Percentiles rank a stretch among this genome's conserved stretches.
Conservation (phyloP, 768 basidiomycete genomes). For the Trametes punicea region DNA sequence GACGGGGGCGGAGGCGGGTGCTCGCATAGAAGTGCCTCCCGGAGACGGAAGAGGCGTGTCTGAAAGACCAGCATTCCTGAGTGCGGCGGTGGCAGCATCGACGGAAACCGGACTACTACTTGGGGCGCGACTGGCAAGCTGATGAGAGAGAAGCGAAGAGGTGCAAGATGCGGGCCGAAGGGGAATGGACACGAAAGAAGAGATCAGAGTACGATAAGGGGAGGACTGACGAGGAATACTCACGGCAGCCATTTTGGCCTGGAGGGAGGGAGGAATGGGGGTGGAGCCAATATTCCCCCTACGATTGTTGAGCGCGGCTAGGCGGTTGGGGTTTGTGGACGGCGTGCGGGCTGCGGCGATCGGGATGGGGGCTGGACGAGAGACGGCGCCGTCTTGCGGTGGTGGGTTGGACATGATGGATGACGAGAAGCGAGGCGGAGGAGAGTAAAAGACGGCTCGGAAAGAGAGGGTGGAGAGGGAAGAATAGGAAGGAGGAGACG, state of each 20-base stretch:
- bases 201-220: conserved; percentile 13
- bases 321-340: conserved; percentile 21
- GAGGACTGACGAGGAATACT: conserved; percentile 26
- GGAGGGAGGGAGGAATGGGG: conserved; percentile 84
- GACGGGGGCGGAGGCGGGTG: conserved; percentile 31
- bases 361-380: conserved; percentile 20
- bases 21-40: conserved; percentile 17
- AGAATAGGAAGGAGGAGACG: conserved; percentile 17
- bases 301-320: conserved; percentile 40
- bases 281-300: conserved; percentile 41
- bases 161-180: not conserved
- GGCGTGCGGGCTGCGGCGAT: conserved; percentile 17
- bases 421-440: not conserved
- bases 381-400: conserved; percentile 12
- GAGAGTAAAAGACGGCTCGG: conserved; percentile 2
- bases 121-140: conserved; percentile 46
- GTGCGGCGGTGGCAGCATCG: conserved; percentile 40
- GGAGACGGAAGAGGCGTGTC: conserved; percentile 1
- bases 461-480: not conserved
- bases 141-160: conserved; percentile 4
- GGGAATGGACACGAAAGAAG: conserved; percentile 8
- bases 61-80: conserved; percentile 21
- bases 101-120: conserved; percentile 33
- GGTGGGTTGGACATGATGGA: conserved; percentile 20
- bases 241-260: conserved; percentile 93